Evolutionary conservation across 768 basidiomycete species (phyloP).

Genomic region (Russula brevipes): DNA sequence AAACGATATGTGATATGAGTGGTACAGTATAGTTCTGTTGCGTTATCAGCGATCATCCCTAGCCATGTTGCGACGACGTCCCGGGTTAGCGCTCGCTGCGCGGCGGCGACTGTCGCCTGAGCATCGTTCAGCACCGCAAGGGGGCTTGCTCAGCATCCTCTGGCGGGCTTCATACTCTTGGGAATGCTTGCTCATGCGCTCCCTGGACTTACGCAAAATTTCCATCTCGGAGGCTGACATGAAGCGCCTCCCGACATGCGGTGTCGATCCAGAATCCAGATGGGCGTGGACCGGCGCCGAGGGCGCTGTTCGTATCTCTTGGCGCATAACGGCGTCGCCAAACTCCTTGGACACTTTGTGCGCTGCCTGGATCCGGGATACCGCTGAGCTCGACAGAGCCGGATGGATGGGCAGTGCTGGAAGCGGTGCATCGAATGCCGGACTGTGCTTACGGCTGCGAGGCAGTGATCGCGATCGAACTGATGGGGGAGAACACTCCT

Average conservation of each 20-base stretch:
- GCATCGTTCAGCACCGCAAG: background rate
- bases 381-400: background rate
- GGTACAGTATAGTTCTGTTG: background rate
- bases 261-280: background rate
- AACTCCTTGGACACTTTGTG: conserved; percentile 14
- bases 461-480: background rate
- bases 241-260: conserved; percentile 4
- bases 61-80: background rate
- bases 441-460: background rate
- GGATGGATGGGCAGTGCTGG: background rate
- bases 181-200: background rate
- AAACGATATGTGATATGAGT: background rate
- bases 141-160: conserved; percentile 1
- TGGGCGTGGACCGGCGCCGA: background rate
- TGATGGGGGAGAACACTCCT: background rate
- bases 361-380: conserved; percentile 14
- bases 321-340: conserved; percentile 7
- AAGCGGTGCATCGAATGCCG: background rate
- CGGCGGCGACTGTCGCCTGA: background rate
- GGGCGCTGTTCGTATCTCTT: conserved; percentile 10
- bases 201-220: background rate
- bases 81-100: background rate
- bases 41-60: background rate
- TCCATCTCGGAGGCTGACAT: conserved; percentile 7
- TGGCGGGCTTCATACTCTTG: conserved; percentile 1